Conservation (phyloP, 2,329 filamentous ascomycete species). For the Peltaster fructicola region DNA sequence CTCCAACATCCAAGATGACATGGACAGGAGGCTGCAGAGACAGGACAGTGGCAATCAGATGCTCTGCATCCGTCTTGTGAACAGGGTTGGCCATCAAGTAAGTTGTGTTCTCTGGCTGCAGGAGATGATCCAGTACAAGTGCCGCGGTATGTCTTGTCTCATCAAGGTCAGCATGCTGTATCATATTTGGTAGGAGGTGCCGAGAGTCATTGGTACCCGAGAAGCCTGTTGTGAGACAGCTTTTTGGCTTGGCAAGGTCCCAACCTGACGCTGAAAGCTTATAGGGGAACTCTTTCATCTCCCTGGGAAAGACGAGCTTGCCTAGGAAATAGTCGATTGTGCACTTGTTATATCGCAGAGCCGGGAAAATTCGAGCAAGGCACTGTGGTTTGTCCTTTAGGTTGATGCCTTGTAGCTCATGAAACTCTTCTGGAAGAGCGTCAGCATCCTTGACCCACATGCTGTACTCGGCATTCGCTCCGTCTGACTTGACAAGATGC, state of each 20-base stretch:
- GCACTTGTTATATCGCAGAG: constrained; percentile 33
- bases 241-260: constrained; percentile 40
- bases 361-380: constrained; percentile 16
- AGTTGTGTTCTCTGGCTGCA: constrained; percentile 33
- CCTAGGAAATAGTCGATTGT: constrained; percentile 50
- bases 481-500: constrained; percentile 10
- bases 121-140: constrained; percentile 40
- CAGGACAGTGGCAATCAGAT: constrained; percentile 30
- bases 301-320: constrained; percentile 44
- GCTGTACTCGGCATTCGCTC: constrained; percentile 12
- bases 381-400: constrained; percentile 11
- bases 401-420: constrained; percentile 12
- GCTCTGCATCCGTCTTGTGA: constrained; percentile 6
- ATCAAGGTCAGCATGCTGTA: constrained; percentile 42
- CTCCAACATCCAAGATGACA: constrained; percentile 55
- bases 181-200: constrained; percentile 40
- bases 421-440: constrained; percentile 7
- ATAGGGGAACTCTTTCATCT: constrained; percentile 45
- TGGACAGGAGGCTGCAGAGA: constrained; percentile 24
- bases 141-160: constrained; percentile 48
- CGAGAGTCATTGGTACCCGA: constrained; percentile 54
- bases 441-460: constrained; percentile 8
- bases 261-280: constrained; percentile 51
- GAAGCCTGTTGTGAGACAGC: constrained; percentile 47
- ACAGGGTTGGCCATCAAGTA: constrained; percentile 5